Evolutionary conservation across 768 basidiomycete genomes (phyloP).

Genomic region (Fomitopsis pulvina): DNA sequence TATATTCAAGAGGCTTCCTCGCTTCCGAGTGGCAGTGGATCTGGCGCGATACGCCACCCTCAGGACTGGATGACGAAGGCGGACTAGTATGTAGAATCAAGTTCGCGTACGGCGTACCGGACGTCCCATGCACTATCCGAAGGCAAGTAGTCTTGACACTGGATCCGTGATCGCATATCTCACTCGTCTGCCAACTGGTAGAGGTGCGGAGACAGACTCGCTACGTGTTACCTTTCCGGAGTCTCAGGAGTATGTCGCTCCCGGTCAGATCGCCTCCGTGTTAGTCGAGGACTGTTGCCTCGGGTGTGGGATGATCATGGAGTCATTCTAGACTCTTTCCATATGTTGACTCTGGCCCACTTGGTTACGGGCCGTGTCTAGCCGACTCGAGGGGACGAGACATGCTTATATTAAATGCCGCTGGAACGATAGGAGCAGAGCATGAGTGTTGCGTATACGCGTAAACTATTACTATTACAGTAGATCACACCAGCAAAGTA

Average conservation of each 20-base stretch:
- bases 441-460: too few species aligned
- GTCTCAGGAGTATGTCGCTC: slow-evolving; percentile 62
- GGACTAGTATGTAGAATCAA: slow-evolving; percentile 51
- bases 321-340: neutral
- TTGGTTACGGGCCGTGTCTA: neutral
- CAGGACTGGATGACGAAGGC: slow-evolving; percentile 28
- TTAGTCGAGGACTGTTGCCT: slow-evolving; percentile 77
- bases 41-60: slow-evolving; percentile 55
- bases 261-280: slow-evolving; percentile 75
- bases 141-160: slow-evolving; percentile 35
- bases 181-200: neutral
- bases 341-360: neutral
- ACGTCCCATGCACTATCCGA: slow-evolving; percentile 45
- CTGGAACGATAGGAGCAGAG: neutral
- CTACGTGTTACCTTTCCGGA: slow-evolving; percentile 47
- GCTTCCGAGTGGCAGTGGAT: slow-evolving; percentile 69
- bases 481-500: too few species aligned
- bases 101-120: slow-evolving; percentile 64
- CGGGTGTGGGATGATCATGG: slow-evolving; percentile 67
- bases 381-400: neutral
- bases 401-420: too few species aligned
- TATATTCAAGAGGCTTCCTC: slow-evolving; percentile 32
- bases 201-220: slow-evolving; percentile 16
- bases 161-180: neutral
- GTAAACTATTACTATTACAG: too few species aligned